Evolutionary conservation across 2,329 filamentous ascomycete genomes (phyloP).

Genomic region (Phialemoniopsis sp.): DNA sequence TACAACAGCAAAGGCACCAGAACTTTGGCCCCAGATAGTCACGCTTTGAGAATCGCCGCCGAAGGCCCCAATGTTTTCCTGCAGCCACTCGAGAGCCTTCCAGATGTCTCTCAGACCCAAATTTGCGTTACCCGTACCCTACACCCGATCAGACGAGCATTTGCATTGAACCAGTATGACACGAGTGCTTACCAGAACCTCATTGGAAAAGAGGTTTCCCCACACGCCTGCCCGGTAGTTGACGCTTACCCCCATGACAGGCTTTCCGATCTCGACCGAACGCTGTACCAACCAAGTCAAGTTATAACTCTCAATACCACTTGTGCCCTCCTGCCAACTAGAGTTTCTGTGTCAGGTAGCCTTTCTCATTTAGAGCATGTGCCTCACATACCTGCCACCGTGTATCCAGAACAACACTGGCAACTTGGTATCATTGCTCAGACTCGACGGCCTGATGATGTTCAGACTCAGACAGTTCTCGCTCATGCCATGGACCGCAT

Average conservation of each 20-base stretch:
- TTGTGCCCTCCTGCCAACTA: too few relatives aligned
- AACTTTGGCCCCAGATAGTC: slow-evolving; percentile 51
- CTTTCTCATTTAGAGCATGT: too few relatives aligned
- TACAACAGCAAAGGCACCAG: too few relatives aligned
- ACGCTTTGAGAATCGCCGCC: slow-evolving; percentile 41
- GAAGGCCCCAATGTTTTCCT: slow-evolving; percentile 44
- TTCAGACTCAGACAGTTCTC: slow-evolving; percentile 63
- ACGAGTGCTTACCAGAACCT: slow-evolving; percentile 35
- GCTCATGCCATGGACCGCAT: slow-evolving; percentile 13
- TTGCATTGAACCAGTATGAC: too few relatives aligned
- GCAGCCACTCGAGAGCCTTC: slow-evolving; percentile 44
- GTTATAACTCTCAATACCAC: too few relatives aligned
- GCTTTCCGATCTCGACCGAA: slow-evolving; percentile 34
- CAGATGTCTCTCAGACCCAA: slow-evolving; percentile 61
- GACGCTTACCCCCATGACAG: slow-evolving; percentile 39
- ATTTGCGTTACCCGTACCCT: too few relatives aligned
- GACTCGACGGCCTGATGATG: slow-evolving; percentile 49
- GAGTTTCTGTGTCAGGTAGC: too few relatives aligned
- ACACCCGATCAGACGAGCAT: too few relatives aligned
- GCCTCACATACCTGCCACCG: slow-evolving; percentile 27
- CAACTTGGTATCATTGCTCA: slow-evolving; percentile 21
- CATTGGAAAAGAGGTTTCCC: slow-evolving; percentile 46
- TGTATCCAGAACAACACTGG: slow-evolving; percentile 59
- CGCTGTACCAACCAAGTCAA: slow-evolving; percentile 51
- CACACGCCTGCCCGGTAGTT: slow-evolving; percentile 45